Base-by-base conservation (phyloP, 257 asterid genomes). In the Lithospermum erythrorhizon region DNA sequence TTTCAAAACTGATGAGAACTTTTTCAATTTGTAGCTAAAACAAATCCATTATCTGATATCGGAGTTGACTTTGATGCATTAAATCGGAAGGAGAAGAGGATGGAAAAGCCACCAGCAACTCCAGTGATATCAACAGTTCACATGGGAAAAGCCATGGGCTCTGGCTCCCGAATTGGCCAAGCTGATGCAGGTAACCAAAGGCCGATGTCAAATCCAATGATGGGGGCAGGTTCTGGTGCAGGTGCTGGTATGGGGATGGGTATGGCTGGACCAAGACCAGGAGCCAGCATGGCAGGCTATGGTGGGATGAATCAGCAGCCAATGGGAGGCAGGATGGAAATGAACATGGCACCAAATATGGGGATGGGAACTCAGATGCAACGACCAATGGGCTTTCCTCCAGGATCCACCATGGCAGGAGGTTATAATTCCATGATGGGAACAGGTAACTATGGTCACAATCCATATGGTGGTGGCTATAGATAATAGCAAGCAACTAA, bases 61-160 rank as follows among this genome's bases (percentile, higher is more conserved):
- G 99, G 99, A 76, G 90, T 93, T 71, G 97, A 93, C 76, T 93
- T 93, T 70, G 99, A 93, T 61, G 86, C 96, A 53, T 82, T 93
- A 69, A 93, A 93, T 61, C 96, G 97, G 54, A 86, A 71, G 84
- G 99, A 93, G 72, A 93, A 85, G 81, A 81, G 97, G 76, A 80
- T 93, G 95, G 99, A 89, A 68, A 89, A 89, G 70, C 96, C 95
- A 60, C 66, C 87, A 6, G 68, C 84, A 18, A 29, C 84, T 49
- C 49, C 87, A 6, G 81, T 65, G 35, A 78, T 80, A 53, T 89
- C 99, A 25, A 93, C 84, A 9, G 63, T 89, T 45, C 80, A 75
- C 61, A 89, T 93, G 97, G 99, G 99, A 57, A 86, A 89, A 79
- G 97, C 97, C 30, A 93, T 93, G 99, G 99, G 99, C 48, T 78